Evolutionary conservation across 2,329 filamentous ascomycete genomes (phyloP), one percentile per base, ranked within the genome.

Genomic region (Alternaria gaisen): DNA sequence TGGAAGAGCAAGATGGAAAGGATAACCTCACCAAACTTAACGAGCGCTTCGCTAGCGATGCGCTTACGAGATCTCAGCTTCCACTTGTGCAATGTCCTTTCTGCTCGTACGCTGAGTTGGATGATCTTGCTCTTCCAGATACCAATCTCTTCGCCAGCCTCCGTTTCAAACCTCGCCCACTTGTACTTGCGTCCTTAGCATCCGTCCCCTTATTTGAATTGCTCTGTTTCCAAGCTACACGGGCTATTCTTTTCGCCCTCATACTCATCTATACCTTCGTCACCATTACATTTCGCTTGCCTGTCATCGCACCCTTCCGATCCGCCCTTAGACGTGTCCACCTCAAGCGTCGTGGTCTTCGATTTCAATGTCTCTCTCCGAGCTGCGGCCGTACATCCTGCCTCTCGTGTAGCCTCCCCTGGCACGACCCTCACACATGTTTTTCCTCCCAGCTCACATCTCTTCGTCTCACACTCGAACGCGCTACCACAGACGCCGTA

Each of bases 401-500:
- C 77, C 86, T 96, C 40, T 87, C 87, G 41, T 99, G 95, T 78
- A 84, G 85, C 64, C 94, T 94, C 68, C 84, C 87, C 14, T 98
- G 94, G 94, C 84, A 86, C 34, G 93, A 98, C 75, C 89, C 94
- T 3, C 95, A 99, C 79, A 87, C 91, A 58, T 98, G 95, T 80
- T 91, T 96, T 82, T 93, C 96, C 74, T 92, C 91, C 0, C 75
- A 77, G 56, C 69, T 89, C 91, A 42, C 87, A 91, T 52, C 93
- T 6, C 86, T 98, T 28, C 91, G 94, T 54, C 93, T 92, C 1
- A 91, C 94, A 67, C 90, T 98, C 66, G 95, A 98, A 80, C 90
- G 93, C 68, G 94, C 94, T 56, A 95, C 96, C 83, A 97, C 94
- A 64, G 89, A 94, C 75, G 94, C 94, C 24, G 89, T 98, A 76